phyloP scores from a whole-genome alignment of 2,329 filamentous ascomycete species.

The Curvularia hawaiiensis region DNA sequence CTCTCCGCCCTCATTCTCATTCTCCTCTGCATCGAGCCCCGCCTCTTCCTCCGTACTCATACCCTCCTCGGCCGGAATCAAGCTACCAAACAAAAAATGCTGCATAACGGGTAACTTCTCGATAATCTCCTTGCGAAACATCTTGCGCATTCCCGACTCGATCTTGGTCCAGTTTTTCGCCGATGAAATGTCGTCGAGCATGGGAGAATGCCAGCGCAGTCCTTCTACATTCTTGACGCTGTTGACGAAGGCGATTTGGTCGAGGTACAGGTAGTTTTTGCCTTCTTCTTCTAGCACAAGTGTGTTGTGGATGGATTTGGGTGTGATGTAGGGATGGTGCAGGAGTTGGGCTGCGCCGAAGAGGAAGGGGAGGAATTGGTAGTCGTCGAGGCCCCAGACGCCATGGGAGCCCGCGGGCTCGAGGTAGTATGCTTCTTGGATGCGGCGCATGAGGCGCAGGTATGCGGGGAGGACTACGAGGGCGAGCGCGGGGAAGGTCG shows the following conservation, averaged over 20 bases:
- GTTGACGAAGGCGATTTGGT: conserved; percentile 93
- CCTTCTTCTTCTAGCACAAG: conserved; percentile 86
- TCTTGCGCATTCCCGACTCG: conserved; percentile 91
- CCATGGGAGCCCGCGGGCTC: conserved; percentile 70
- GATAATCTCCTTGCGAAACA: conserved; percentile 94
- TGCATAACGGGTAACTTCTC: conserved; percentile 97
- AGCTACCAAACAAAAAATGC: conserved; percentile 90
- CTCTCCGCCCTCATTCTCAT: conserved; percentile 52
- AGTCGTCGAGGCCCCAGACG: conserved; percentile 60
- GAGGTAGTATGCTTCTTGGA: conserved; percentile 93
- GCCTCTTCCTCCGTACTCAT: conserved; percentile 72
- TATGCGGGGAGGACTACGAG: conserved; percentile 83
- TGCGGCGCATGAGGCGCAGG: conserved; percentile 80
- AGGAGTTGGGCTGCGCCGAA: conserved; percentile 60
- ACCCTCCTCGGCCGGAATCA: conserved; percentile 78
- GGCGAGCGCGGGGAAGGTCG: conserved; percentile 75
- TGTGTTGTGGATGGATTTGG: conserved; percentile 77
- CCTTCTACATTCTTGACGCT: conserved; percentile 95
- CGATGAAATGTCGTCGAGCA: conserved; percentile 96
- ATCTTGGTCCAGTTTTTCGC: conserved; percentile 92
- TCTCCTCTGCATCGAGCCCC: conserved; percentile 51
- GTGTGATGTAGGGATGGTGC: conserved; percentile 66
- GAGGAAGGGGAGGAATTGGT: conserved; percentile 59
- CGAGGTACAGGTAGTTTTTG: conserved; percentile 84
- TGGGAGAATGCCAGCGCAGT: conserved; percentile 93